Evolutionary conservation across 192 early-diverging fungal genomes (phyloP).

Genomic region (Radiomyces spectabilis): DNA sequence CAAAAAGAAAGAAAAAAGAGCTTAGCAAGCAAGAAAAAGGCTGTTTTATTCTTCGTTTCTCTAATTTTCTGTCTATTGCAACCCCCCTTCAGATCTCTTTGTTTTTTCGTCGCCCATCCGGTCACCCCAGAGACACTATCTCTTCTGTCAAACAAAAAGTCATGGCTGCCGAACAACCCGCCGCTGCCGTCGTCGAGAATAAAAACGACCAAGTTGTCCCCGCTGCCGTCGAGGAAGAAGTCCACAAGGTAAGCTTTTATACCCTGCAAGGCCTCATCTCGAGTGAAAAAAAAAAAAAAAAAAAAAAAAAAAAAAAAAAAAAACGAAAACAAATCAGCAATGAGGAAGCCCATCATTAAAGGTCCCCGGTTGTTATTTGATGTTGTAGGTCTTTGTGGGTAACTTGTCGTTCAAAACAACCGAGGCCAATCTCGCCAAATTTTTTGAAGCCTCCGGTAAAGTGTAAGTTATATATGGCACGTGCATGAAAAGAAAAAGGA

Average conservation of each 20-base stretch:
- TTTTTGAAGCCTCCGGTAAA: constrained; percentile 64
- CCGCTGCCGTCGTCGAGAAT: no score
- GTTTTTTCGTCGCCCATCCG: no score
- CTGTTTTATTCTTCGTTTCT: no score
- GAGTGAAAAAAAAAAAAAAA: not conserved
- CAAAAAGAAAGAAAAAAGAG: no score
- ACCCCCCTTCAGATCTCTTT: no score
- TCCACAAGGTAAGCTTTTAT: not conserved
- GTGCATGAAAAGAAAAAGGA: not conserved
- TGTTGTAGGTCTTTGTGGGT: constrained; percentile 83
- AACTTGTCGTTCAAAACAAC: constrained; percentile 89
- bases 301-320: not conserved
- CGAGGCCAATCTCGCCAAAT: constrained; percentile 67
- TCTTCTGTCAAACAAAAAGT: no score
- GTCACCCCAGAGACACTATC: no score
- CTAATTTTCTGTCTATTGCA: no score
- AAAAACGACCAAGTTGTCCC: no score
- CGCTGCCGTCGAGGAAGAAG: not conserved
- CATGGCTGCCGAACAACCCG: constrained; percentile 8
- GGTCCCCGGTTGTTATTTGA: not conserved
- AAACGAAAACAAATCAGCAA: not conserved
- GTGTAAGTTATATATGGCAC: constrained; percentile 53
- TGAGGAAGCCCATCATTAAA: not conserved
- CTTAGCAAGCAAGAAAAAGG: no score
- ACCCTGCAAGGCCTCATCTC: no score